Conservation (phyloP, 2,329 filamentous ascomycete genomes). For the Phyllosticta capitalensis region DNA sequence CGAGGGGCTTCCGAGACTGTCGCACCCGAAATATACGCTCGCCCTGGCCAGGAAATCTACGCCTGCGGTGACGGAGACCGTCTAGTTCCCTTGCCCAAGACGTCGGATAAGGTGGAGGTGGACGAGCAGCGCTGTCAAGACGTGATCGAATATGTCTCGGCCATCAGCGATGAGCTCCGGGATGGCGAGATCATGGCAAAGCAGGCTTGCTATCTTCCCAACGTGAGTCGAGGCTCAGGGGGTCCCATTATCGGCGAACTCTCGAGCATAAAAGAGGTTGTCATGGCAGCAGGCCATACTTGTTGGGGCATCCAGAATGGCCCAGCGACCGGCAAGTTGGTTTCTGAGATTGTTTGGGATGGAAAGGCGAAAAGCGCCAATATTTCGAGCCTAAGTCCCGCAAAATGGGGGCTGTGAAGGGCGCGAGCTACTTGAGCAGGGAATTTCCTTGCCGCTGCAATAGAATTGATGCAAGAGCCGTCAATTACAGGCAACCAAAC, state of each 20-base stretch:
- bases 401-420: slow-evolving; percentile 17
- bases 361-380: slow-evolving; percentile 34
- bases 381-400: slow-evolving; percentile 33
- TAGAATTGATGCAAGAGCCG: background rate
- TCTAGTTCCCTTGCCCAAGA: slow-evolving; percentile 61
- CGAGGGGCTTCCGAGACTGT: slow-evolving; percentile 42
- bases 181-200: slow-evolving; percentile 53
- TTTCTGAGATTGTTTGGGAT: slow-evolving; percentile 39
- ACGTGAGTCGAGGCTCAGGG: slow-evolving; percentile 50
- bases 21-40: slow-evolving; percentile 86
- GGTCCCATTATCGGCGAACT: slow-evolving; percentile 73
- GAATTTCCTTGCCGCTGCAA: background rate
- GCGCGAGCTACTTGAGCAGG: background rate
- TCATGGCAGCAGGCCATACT: slow-evolving; percentile 82
- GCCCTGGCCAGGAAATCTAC: slow-evolving; percentile 83
- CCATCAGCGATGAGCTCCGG: slow-evolving; percentile 42
- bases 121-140: slow-evolving; percentile 75
- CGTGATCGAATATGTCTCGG: slow-evolving; percentile 66
- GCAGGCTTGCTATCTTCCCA: slow-evolving; percentile 91
- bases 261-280: slow-evolving; percentile 56
- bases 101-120: slow-evolving; percentile 63
- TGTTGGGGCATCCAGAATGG: slow-evolving; percentile 99
- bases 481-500: background rate
- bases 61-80: slow-evolving; percentile 87
- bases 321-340: slow-evolving; percentile 57